Evolutionary conservation across 2,329 filamentous ascomycete species (phyloP).

Genomic region (Byssothecium circinans): DNA sequence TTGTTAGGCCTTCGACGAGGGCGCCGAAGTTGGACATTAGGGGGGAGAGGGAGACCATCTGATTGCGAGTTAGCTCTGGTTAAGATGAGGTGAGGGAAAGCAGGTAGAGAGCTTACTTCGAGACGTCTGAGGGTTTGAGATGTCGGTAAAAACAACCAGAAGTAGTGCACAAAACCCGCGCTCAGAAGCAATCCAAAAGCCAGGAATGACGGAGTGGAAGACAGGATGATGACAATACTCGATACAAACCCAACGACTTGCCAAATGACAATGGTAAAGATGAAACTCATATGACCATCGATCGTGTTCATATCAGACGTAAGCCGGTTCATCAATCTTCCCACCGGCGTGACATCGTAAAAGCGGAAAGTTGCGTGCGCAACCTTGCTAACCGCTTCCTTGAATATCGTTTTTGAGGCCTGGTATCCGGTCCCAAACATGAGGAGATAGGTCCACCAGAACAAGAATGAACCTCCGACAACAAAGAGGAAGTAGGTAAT

Average conservation of each 20-base stretch:
- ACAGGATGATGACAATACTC: slow-evolving; percentile 75
- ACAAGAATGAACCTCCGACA: slow-evolving; percentile 36
- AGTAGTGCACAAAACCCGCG: slow-evolving; percentile 69
- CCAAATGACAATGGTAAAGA: slow-evolving; percentile 72
- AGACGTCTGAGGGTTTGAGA: slow-evolving; percentile 81
- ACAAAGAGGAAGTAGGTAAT: slow-evolving; percentile 67
- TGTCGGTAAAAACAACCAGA: slow-evolving; percentile 75
- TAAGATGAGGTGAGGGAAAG: not conserved
- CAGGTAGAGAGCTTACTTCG: slow-evolving; percentile 51
- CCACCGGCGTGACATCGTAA: slow-evolving; percentile 87
- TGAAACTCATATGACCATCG: slow-evolving; percentile 78
- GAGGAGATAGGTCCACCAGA: slow-evolving; percentile 64
- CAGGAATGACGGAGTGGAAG: slow-evolving; percentile 76
- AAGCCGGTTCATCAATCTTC: slow-evolving; percentile 86
- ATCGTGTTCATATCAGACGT: slow-evolving; percentile 89
- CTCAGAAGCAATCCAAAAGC: slow-evolving; percentile 70
- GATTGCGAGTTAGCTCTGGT: slow-evolving; percentile 9
- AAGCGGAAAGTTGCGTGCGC: slow-evolving; percentile 83
- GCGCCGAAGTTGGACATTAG: slow-evolving; percentile 92
- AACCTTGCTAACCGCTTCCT: slow-evolving; percentile 70
- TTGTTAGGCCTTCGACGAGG: slow-evolving; percentile 80
- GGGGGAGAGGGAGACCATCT: slow-evolving; percentile 83
- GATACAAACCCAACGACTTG: slow-evolving; percentile 71
- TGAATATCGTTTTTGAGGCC: slow-evolving; percentile 76
- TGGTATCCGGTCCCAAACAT: slow-evolving; percentile 78